Conservation (phyloP, 148 eudicot species). For the Rheum nobile region DNA sequence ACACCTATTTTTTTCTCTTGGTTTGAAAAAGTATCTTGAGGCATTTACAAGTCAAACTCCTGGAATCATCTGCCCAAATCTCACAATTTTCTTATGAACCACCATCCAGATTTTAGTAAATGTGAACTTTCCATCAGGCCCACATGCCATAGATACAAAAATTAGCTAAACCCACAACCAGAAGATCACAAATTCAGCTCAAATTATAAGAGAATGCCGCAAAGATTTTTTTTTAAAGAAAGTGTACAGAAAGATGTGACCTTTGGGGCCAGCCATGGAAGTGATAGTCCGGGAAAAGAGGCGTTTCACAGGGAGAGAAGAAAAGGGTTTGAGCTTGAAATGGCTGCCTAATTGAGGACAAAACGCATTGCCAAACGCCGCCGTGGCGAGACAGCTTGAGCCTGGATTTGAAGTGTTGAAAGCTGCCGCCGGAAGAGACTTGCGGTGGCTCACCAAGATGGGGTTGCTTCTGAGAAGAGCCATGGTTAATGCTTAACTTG, state of each 20-base stretch:
- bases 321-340: constrained; percentile 34
- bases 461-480: constrained; percentile 12
- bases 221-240: too few relatives aligned
- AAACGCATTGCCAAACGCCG: constrained; percentile 31
- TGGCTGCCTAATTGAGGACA: constrained; percentile 23
- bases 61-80: neutral
- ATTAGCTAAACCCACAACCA: neutral
- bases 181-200: neutral
- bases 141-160: neutral
- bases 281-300: constrained; percentile 36
- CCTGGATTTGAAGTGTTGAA: constrained; percentile 6
- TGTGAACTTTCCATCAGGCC: neutral
- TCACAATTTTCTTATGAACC: neutral
- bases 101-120: neutral
- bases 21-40: neutral
- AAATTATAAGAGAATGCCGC: neutral
- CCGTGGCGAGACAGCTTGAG: constrained; percentile 20
- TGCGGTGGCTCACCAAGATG: constrained; percentile 8
- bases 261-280: constrained; percentile 24
- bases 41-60: neutral
- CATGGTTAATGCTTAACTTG: neutral
- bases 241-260: constrained; percentile 7
- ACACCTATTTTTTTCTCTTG: neutral
- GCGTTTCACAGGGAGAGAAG: constrained; percentile 26
- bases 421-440: constrained; percentile 7